Percentiles rank a stretch among this genome's conserved stretches.
phyloP scores from a whole-genome alignment of 2,329 filamentous ascomycete genomes.

The Neofusicoccum sp. region DNA sequence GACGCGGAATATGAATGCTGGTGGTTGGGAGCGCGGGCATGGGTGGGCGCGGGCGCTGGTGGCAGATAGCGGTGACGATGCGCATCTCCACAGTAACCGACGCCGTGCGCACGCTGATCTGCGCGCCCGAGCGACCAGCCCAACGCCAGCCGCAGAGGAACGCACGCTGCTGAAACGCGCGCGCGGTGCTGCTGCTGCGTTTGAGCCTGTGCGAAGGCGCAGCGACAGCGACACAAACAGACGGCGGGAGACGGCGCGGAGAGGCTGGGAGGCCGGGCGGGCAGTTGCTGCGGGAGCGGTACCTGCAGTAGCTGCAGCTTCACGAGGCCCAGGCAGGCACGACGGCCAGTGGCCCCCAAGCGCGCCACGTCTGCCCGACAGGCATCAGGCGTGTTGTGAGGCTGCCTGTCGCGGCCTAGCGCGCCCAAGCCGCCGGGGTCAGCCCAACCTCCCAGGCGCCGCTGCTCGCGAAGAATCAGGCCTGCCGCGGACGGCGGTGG shows the following conservation, averaged over 20 bases:
- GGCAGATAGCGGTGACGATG: constrained; percentile 17
- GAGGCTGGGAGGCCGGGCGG: neutral
- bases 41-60: neutral
- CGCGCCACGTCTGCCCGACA: constrained; percentile 5
- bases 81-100: constrained; percentile 16
- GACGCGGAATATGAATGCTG: constrained; percentile 16
- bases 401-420: neutral
- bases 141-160: constrained; percentile 13
- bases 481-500: too few species aligned
- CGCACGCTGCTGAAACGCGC: neutral
- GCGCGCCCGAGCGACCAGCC: constrained; percentile 3
- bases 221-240: neutral
- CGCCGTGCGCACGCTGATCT: constrained; percentile 11
- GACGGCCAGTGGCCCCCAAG: neutral
- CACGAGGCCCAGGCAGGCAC: neutral
- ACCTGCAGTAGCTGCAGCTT: constrained; percentile 7
- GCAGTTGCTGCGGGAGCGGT: neutral
- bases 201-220: neutral
- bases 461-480: neutral
- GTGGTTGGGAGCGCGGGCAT: constrained; percentile 1
- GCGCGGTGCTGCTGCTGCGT: too few species aligned
- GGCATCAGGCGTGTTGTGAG: constrained; percentile 1
- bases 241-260: neutral
- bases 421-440: neutral
- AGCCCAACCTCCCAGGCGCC: neutral